Percentiles rank a stretch among this genome's conserved stretches.
Conservation (phyloP, 177 flowering plant genomes). For the Vitis hybrid region DNA sequence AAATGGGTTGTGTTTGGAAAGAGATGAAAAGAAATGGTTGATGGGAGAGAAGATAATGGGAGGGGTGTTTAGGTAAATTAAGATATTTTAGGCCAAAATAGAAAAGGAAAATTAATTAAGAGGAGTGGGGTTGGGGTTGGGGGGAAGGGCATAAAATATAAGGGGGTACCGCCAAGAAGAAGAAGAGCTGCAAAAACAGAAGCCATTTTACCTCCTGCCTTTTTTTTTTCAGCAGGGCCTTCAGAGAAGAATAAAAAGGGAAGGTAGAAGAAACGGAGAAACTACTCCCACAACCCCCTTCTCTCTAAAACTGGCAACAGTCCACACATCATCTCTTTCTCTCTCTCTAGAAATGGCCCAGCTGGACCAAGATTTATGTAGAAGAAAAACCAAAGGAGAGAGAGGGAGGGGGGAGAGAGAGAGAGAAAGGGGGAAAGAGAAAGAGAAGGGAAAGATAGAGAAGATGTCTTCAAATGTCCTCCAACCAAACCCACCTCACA, state of each 20-base stretch:
- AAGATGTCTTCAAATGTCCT: constrained; percentile 34
- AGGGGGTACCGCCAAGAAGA: too few relatives aligned
- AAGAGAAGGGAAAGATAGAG: background rate
- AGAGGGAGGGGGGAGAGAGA: background rate
- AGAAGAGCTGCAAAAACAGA: too few relatives aligned
- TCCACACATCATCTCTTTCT: constrained; percentile 14
- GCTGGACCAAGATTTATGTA: constrained; percentile 37
- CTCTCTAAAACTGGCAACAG: constrained; percentile 19
- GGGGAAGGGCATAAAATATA: too few relatives aligned
- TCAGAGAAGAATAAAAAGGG: constrained; percentile 1
- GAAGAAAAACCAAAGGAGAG: constrained; percentile 10
- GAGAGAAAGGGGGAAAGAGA: constrained; percentile 5
- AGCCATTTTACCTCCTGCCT: background rate
- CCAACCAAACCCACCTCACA: constrained; percentile 41
- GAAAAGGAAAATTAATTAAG: too few relatives aligned
- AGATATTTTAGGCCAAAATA: too few relatives aligned
- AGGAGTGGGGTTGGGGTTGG: too few relatives aligned
- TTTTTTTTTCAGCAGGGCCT: constrained; percentile 4
- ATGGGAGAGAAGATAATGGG: too few relatives aligned
- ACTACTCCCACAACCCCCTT: constrained; percentile 14
- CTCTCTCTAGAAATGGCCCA: constrained; percentile 34
- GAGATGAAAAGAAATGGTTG: too few relatives aligned
- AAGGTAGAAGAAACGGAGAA: constrained; percentile 24
- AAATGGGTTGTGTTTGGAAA: too few relatives aligned
- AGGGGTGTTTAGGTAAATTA: too few relatives aligned